Evolutionary conservation across 2,329 filamentous ascomycete species (phyloP), one percentile per base, ranked within the genome.

Genomic region (Aspergillus quadricinctus): DNA sequence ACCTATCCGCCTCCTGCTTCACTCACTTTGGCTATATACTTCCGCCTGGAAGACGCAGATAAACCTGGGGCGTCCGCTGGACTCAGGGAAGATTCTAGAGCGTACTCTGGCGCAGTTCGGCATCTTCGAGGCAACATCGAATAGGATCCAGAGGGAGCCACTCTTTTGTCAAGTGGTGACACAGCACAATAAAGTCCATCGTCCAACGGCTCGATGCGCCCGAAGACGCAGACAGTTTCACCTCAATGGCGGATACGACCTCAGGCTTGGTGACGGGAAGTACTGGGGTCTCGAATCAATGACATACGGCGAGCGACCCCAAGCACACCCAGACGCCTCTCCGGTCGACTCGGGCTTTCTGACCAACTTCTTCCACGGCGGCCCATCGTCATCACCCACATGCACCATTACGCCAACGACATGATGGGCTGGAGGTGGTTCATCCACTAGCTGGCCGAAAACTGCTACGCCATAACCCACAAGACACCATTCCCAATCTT

Each of bases 391-490:
- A 72, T 70, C 35, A 75, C 74, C 51, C 75, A 78, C 43, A 63
- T 67, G 50, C 77, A 79, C 48, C 77, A 80, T 55, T 79, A 74
- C 49, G 60, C 71, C 45, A 76, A 75, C 56, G 76, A 79, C 57
- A 63, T 77, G 0, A 77, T 75, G 70, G 75, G 74, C 3, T 78
- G 76, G 75, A 67, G 69, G 0, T 66, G 67, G 4, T 69, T 75
- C 21, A 61, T 66, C 0, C 68, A 72, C 19, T 75, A 78, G 64
- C 69, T 79, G 3, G 76, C 76, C 6, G 76, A 78, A 45, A 78
- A 78, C 55, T 79, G 75, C 60, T 60, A 64, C 41, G 70, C 76
- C 3, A 61, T 71, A 14, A 25, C 64, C 17, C 66, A 72, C 29
- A 40, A 62, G 0, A 67, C 69, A 0, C n/a, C 65, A 0, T 69